Conservation (phyloP, 768 basidiomycete species). For the Lentinus brumalis region DNA sequence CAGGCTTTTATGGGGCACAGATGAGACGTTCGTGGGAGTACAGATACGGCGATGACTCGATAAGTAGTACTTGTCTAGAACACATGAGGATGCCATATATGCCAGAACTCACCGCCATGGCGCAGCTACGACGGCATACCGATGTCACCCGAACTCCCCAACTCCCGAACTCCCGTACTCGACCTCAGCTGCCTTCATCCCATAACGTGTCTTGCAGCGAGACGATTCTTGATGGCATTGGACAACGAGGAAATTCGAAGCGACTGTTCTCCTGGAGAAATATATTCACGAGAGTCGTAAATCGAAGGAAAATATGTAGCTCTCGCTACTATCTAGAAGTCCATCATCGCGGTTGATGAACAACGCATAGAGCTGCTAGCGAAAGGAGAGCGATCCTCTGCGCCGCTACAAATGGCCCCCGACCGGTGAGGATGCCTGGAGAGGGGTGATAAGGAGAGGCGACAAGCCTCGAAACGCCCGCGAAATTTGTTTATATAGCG, state of each 20-base stretch:
- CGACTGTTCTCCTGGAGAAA: too few species aligned
- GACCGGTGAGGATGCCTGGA: conserved; percentile 23
- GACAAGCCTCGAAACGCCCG: conserved; percentile 4
- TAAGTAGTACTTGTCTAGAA: not conserved
- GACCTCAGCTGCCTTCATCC: too few species aligned
- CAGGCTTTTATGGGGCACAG: not conserved
- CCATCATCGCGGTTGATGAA: conserved; percentile 34
- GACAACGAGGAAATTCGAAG: too few species aligned
- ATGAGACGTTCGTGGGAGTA: not conserved
- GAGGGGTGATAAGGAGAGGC: conserved; percentile 39
- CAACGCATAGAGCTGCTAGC: conserved; percentile 39
- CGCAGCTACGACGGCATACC: not conserved
- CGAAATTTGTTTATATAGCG: conserved; percentile 13
- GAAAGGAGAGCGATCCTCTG: conserved; percentile 35
- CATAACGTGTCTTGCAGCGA: too few species aligned
- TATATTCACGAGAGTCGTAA: not conserved
- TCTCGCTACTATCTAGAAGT: conserved; percentile 43
- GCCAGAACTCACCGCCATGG: not conserved
- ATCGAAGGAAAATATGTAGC: conserved; percentile 26
- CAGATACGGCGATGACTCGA: not conserved
- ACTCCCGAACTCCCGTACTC: not conserved
- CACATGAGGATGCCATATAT: not conserved
- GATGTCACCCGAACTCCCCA: not conserved
- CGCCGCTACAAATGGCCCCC: conserved; percentile 34
- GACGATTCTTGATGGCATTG: too few species aligned